Percentiles rank a stretch among this genome's conserved stretches.
These are phyloP conservation scores for Nannizziopsis barbatae DNA, from an alignment of 2,329 filamentous ascomycete genomes.

Conservation along the genomic window DNA sequence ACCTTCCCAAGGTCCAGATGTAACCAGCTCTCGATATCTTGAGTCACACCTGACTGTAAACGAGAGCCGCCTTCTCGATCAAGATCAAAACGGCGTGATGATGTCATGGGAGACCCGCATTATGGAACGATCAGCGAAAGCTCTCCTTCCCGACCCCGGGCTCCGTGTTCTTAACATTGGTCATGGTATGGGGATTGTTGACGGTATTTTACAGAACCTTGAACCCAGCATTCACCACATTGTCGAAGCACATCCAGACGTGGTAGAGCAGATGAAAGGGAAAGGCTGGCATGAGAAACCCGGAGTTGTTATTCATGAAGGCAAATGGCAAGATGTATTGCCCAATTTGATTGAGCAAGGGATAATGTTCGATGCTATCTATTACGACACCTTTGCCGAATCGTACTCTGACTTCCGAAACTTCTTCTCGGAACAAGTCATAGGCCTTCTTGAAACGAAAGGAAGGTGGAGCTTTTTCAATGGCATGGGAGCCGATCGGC, in stretches of 20 bases:
- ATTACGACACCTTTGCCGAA: conserved; percentile 97
- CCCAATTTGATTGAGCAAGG: conserved; percentile 56
- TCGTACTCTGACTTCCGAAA: conserved; percentile 73
- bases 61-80: conserved; percentile 58
- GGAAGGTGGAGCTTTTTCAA: conserved; percentile 55
- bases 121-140: conserved; percentile 65
- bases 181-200: conserved; percentile 84
- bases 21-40: conserved; percentile 58
- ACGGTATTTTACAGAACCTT: conserved; percentile 60
- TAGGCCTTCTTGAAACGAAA: conserved; percentile 53
- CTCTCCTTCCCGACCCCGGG: conserved; percentile 50
- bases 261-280: conserved; percentile 56
- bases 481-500: conserved; percentile 78
- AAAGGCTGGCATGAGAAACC: conserved; percentile 57
- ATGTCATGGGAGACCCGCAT: conserved; percentile 87
- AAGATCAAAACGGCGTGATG: conserved; percentile 74
- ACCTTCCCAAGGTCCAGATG: conserved; percentile 26
- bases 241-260: conserved; percentile 71
- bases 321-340: conserved; percentile 72
- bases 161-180: conserved; percentile 73
- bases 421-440: conserved; percentile 82
- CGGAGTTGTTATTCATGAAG: conserved; percentile 52
- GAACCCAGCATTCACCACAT: conserved; percentile 65
- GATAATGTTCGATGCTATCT: conserved; percentile 72
- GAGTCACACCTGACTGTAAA: conserved; percentile 55